Evolutionary conservation across 305 asterid genomes (phyloP), one percentile per base, ranked within the genome.

Genomic region (Ajuga reptans): DNA sequence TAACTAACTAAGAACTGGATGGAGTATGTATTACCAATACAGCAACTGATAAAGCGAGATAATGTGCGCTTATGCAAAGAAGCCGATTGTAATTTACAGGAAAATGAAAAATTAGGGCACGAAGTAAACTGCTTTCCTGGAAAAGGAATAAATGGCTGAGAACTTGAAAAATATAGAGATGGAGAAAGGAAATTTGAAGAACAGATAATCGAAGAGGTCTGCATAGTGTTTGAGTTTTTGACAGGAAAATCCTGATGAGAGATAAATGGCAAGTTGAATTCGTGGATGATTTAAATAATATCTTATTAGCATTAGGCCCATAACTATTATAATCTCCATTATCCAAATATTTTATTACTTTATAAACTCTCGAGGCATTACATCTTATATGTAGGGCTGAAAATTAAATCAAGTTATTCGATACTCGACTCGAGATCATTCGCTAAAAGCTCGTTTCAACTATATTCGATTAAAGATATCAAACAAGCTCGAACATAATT

Each of bases 191-290:
- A 50, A 66, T 49, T 83, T 18, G 91, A 72, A 53, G 78, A 82
- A 73, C 74, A 73, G 51, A 77, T 64, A 52, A 74, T 71, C 34
- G 87, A 78, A 43, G 75, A 78, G 52, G 76, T 64, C 72, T 63
- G 81, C 89, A 84, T 84, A 46, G 29, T 18, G 59, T 5, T 12
- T 39, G 7, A 27, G 45, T 45, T 49, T 5, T 17, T 15, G 4
- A 14, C 27, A 4, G 18, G 43, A 9, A 34, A 37, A 4, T 9
- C 0, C 9, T 12, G 62, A 36, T 37, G 21, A 64, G 33, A 54
- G 36, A 42, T 3, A n/a, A n/a, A n/a, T n/a, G n/a, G n/a, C n/a
- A n/a, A n/a, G n/a, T n/a, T n/a, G n/a, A n/a, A n/a, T n/a, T n/a
- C n/a, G n/a, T n/a, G n/a, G n/a, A n/a, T n/a, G n/a, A n/a, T n/a